Base-by-base conservation (phyloP, 2,329 filamentous ascomycete genomes). In the Penicillium psychrosexuale region DNA sequence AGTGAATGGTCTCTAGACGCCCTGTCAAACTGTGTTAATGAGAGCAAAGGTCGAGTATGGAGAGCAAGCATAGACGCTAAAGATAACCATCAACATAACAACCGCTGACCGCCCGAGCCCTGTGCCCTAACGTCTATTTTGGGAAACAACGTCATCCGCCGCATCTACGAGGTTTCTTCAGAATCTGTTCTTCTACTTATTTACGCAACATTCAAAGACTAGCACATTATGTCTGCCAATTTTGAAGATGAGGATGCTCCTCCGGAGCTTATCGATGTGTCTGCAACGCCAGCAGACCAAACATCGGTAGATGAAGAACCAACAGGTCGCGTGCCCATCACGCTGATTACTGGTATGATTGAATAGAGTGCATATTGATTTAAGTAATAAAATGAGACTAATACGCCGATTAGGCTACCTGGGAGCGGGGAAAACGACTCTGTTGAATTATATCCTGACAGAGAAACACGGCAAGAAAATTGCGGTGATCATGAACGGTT, bases 401-500 rank as follows among this genome's bases (percentile, higher is more conserved):
- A 53, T 8, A 48, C n/a, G 44, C 37, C 58, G 27, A 58, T 39
- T 24, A 94, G 91, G 94, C 3, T 99, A 99, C 69, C 82, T 99
- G 4, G 94, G 94, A 17, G 91, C 94, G 8, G 94, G 94, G 17
- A 99, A 99, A 75, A 97, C 93, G 0, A 97, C 93, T 0, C 76
- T 97, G 30, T 79, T 99, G 55, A 97, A 99, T 72, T 96, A 97
- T 72, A 97, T 99, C 58, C 79, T 99, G 49, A 96, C 89, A 28
- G 91, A 92, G 55, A 87, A 93, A 58, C 94, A 99, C 80, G 93
- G 93, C 72, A 97, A 97, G 80, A 96, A 91, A 69, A 94, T 99
- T 72, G 94, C 94, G 11, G 94, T 99, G 13, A 97, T 99, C 54
- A 84, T 99, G 78, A 99, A 99, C 73, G 91, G 90, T 76, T 67